Evolutionary conservation across 23 red algal species (phyloP), one percentile per base, ranked within the genome.

Genomic region (Gracilaria gracilis): DNA sequence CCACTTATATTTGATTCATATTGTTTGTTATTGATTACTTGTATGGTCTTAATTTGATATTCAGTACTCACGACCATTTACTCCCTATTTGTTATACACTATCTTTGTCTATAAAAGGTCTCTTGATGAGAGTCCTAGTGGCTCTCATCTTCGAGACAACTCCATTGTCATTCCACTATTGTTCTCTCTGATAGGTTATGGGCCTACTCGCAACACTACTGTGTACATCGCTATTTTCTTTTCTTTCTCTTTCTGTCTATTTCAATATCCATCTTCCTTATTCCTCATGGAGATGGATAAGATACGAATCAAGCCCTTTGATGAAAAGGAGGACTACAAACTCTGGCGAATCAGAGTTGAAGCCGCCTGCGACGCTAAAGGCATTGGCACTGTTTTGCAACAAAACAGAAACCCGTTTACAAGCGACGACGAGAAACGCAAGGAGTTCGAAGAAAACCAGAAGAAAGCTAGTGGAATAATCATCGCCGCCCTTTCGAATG

Each of bases 401-500:
- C 12, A 67, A 28, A 33, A 44, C n/a, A 8, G 58, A 24, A 85
- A 85, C 11, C 31, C 81, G 0, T 85, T n/a, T 61, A 6, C n/a
- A 1, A 25, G 44, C 7, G 58, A 70, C 39, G 81, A 85, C 17
- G 81, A 85, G 17, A 85, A 66, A 28, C 29, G 39, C 12, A 48
- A 40, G 16, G 49, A 85, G 24, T 85, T 66, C 32, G 5, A 59
- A 13, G 8, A 12, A 23, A 28, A 65, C 34, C 57, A 85, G 81
- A 85, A 65, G 28, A 67, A 38, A 20, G 57, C 51, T 44, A 85
- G 81, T 67, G 81, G 81, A n/a, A 44, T 85, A 4, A 85, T 85
- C 8, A 57, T 67, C 44, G 31, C 57, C 15, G 81, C 81, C 13
- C 38, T 85, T 12, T 85, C 62, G 0, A 49, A 85, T 28, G 81